These are phyloP conservation scores for Moesziomyces sp. DNA, from an alignment of 1,284 basidiomycete genomes.

Conservation along the genomic window DNA sequence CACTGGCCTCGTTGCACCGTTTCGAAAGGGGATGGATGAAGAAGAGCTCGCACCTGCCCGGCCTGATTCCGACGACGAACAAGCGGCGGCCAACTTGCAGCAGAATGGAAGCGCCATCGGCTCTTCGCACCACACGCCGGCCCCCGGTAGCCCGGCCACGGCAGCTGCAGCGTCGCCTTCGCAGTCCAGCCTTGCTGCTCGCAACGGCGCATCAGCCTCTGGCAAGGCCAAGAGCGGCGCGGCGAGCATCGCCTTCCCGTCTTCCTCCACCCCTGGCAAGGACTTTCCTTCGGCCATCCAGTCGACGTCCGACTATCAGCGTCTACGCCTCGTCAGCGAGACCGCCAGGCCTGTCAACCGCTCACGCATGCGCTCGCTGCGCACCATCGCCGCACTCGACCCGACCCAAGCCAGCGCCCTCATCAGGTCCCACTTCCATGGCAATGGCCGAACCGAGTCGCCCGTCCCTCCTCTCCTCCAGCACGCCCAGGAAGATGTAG, in stretches of 20 bases:
- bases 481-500: slow-evolving; percentile 16
- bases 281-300: slow-evolving; percentile 37
- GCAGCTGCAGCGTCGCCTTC: slow-evolving; percentile 9
- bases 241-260: slow-evolving; percentile 25
- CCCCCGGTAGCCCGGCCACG: background rate
- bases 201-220: background rate
- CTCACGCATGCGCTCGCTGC: slow-evolving; percentile 41
- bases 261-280: slow-evolving; percentile 3
- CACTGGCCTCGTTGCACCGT: slow-evolving; percentile 46
- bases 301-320: slow-evolving; percentile 45
- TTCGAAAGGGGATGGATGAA: slow-evolving; percentile 56
- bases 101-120: background rate
- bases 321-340: slow-evolving; percentile 47
- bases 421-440: slow-evolving; percentile 36
- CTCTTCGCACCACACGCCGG: slow-evolving; percentile 3
- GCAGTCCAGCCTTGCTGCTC: slow-evolving; percentile 1
- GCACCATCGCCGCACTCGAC: slow-evolving; percentile 46
- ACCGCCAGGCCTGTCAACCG: slow-evolving; percentile 25
- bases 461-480: slow-evolving; percentile 11
- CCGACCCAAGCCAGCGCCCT: slow-evolving; percentile 36
- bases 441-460: slow-evolving; percentile 26
- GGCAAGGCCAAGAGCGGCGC: slow-evolving; percentile 8
- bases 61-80: slow-evolving; percentile 39
- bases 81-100: slow-evolving; percentile 7
- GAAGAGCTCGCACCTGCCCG: slow-evolving; percentile 38